Evolutionary conservation across 257 asterid genomes (phyloP), one percentile per base, ranked within the genome.

Genomic region (Ajuga chamaepitys): DNA sequence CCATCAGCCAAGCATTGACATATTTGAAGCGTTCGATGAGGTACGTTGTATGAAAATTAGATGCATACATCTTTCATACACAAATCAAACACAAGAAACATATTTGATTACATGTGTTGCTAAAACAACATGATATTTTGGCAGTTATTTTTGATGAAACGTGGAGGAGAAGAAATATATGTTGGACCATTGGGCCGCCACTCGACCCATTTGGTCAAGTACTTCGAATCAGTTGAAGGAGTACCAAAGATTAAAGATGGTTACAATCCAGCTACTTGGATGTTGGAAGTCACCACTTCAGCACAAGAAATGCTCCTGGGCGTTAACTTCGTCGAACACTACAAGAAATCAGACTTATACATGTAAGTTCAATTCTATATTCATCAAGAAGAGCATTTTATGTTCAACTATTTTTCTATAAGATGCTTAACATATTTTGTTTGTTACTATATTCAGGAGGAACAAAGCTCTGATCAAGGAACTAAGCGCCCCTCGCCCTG

Each of bases 261-360:
- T 5, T 68, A 78, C 63, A 86, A 86, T 78, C 95, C 91, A 26
- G 91, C 95, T 63, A 80, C 89, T 5, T 78, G 95, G 91, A 86
- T 84, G 91, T 37, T 84, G 75, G 91, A 86, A 50, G 81, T 81
- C 50, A 80, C 86, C 5, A 35, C 86, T 17, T 66, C 82, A 14
- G 72, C 87, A 53, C 83, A 78, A 69, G 91, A 80, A 67, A 60
- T 48, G 13, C 71, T 58, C 20, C 53, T 78, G 57, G 91, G 86
- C 48, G 60, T 85, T 24, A 78, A 87, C 66, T 78, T 77, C 48
- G 75, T 86, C 0, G 83, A 82, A 5, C 32, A 64, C 42, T 80
- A 82, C 77, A 74, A 42, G 67, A 70, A 79, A 54, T 82, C 87
- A 5, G 87, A 81, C 11, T 46, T 87, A 10, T 67, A 73, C 22